These are phyloP conservation scores for Kodamaea arcana DNA, from an alignment of 1,139 yeast species.

Conservation along the genomic window DNA sequence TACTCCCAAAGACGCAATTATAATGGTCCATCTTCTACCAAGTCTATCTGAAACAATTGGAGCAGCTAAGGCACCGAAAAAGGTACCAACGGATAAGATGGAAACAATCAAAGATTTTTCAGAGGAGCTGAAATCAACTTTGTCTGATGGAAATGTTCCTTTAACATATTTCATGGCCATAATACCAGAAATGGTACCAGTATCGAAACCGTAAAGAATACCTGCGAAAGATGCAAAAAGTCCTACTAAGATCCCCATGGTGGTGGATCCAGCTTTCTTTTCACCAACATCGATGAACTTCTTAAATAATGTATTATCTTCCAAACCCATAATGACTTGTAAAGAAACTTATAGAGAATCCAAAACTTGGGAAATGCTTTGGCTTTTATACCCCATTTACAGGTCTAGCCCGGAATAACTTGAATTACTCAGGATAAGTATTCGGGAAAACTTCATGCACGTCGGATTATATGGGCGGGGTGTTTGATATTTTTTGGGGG, in stretches of 20 bases:
- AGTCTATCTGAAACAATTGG: constrained; percentile 18
- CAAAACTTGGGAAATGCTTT: too few species aligned
- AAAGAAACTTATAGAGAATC: too few species aligned
- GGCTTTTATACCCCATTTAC: too few species aligned
- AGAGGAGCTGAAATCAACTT: too few species aligned
- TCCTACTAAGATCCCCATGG: constrained; percentile 46
- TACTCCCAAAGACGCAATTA: constrained; percentile 18
- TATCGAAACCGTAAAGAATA: constrained; percentile 69
- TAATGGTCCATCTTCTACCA: constrained; percentile 22
- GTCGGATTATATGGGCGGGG: too few species aligned
- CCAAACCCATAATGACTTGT: constrained; percentile 44
- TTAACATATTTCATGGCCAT: constrained; percentile 65
- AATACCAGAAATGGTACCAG: constrained; percentile 78
- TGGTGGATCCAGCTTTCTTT: constrained; percentile 47
- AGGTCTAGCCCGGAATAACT: too few species aligned
- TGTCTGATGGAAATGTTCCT: constrained; percentile 20
- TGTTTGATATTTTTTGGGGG: too few species aligned
- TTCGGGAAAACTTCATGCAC: too few species aligned
- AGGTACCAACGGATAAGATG: constrained; percentile 23
- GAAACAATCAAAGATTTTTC: constrained; percentile 20
- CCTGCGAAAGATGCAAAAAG: constrained; percentile 61
- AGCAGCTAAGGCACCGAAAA: constrained; percentile 19
- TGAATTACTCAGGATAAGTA: too few species aligned
- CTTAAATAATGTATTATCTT: constrained; percentile 28
- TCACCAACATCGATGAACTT: constrained; percentile 36